Evolutionary conservation across 352 stramenopile genomes (phyloP), one percentile per base, ranked within the genome.

Genomic region (Phytophthora sp.): DNA sequence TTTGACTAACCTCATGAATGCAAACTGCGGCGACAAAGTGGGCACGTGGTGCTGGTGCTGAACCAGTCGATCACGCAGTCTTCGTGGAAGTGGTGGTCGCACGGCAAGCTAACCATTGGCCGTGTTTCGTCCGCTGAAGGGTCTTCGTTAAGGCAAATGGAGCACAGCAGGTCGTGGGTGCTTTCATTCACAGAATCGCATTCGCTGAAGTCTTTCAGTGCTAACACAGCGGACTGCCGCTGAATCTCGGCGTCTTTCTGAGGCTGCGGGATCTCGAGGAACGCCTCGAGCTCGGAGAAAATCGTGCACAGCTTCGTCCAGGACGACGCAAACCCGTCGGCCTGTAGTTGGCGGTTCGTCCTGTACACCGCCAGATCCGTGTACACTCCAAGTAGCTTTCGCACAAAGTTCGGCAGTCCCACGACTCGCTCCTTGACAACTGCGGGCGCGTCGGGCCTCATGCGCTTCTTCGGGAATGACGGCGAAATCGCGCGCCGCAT

Each of bases 51-150:
- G 42, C 72, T 87, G 2, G 76, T 73, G n/a, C 76, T 81, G 43
- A 88, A 84, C 82, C 82, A 89, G 48, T 86, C 73, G 34, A 88
- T 79, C 24, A 88, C 74, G 48, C 82, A 91, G 72, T 87, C 74
- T 69, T 91, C 79, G 53, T 91, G 82, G 49, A 88, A 91, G 24
- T 77, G 67, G 55, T 91, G 82, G 17, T 38, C 32, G 32, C 82
- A 91, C 10, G 79, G 74, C 24, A 91, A 50, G 31, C 58, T 57
- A 5, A 87, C 77, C 20, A 78, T 48, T n/a, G 53, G 55, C 5
- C 52, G 58, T n/a, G 15, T 24, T 39, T 74, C 42, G 23, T 75
- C 69, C 38, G 52, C 15, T 37, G 23, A 42, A 34, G 57, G 64
- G 20, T 74, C 62, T 43, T 72, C 75, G 62, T 79, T 77, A 54